A percentile compares a stretch with the other conserved stretches of the same genome.
These are phyloP conservation scores for Yarrowia divulgata DNA, from an alignment of 805 yeast genomes.

Conservation along the genomic window DNA sequence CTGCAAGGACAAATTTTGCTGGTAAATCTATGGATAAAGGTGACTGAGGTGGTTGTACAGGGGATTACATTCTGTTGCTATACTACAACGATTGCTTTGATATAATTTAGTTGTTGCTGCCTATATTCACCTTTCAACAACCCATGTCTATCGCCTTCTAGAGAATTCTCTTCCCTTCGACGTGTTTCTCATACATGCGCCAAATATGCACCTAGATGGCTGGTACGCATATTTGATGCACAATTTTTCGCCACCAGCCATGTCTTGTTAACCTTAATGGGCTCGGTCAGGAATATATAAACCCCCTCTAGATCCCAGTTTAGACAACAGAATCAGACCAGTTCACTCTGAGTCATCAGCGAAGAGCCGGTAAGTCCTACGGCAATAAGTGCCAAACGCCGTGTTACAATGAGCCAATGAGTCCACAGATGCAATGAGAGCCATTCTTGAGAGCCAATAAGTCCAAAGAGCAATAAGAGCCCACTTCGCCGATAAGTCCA, in stretches of 20 bases:
- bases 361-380: constrained; percentile 17
- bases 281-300: background rate
- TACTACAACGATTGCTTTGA: no score
- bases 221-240: background rate
- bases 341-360: constrained; percentile 13
- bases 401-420: background rate
- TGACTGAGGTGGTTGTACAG: no score
- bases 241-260: constrained; percentile 21
- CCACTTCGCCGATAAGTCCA: no score
- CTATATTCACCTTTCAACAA: no score
- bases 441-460: background rate
- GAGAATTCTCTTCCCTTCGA: background rate
- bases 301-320: constrained; percentile 7
- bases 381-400: constrained; percentile 17
- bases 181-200: no score
- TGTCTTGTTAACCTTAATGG: background rate
- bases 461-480: constrained; percentile 15
- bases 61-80: no score
- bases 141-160: background rate
- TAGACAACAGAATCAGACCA: constrained; percentile 9
- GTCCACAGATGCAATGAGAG: constrained; percentile 2
- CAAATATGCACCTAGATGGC: constrained; percentile 1
- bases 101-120: no score
- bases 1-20: no score
- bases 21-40: no score